phyloP scores from a whole-genome alignment of 805 yeast genomes.

The Nakazawaea wickerhamii region DNA sequence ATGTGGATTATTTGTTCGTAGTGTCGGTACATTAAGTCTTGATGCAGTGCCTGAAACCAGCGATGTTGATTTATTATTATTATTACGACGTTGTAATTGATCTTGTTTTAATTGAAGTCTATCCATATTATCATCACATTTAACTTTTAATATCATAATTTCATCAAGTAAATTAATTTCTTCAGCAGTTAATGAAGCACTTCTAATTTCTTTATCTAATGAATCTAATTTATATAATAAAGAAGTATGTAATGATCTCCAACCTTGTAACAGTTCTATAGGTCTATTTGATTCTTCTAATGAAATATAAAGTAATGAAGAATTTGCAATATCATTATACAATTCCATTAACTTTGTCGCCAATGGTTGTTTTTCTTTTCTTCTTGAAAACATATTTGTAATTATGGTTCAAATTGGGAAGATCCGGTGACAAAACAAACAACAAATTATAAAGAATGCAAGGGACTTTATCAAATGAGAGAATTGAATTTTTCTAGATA shows the following conservation, averaged over 20 bases:
- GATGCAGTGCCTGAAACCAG: constrained; percentile 15
- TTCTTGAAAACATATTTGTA: constrained; percentile 39
- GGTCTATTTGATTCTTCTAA: constrained; percentile 50
- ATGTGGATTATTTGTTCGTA: constrained; percentile 24
- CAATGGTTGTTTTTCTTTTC: constrained; percentile 57
- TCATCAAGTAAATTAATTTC: constrained; percentile 38
- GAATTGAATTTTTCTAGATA: no score
- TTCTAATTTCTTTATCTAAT: constrained; percentile 37
- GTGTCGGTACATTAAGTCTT: constrained; percentile 21
- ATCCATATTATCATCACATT: constrained; percentile 33
- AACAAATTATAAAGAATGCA: no score
- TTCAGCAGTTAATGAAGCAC: constrained; percentile 34
- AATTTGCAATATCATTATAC: constrained; percentile 58
- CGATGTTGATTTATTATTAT: constrained; percentile 4
- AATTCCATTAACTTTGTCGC: constrained; percentile 53
- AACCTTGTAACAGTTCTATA: constrained; percentile 59
- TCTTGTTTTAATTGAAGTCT: constrained; percentile 23
- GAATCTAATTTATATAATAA: constrained; percentile 50
- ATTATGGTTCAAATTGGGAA: neutral
- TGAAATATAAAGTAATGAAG: constrained; percentile 49
- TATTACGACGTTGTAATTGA: neutral
- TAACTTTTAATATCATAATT: constrained; percentile 30
- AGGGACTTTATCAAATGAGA: no score
- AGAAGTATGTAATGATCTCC: constrained; percentile 67
- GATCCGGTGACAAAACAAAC: no score